A percentile compares a stretch with the other conserved stretches of the same genome.
Conservation (phyloP, 768 basidiomycete genomes). For the Leucogyrophana mollusca region DNA sequence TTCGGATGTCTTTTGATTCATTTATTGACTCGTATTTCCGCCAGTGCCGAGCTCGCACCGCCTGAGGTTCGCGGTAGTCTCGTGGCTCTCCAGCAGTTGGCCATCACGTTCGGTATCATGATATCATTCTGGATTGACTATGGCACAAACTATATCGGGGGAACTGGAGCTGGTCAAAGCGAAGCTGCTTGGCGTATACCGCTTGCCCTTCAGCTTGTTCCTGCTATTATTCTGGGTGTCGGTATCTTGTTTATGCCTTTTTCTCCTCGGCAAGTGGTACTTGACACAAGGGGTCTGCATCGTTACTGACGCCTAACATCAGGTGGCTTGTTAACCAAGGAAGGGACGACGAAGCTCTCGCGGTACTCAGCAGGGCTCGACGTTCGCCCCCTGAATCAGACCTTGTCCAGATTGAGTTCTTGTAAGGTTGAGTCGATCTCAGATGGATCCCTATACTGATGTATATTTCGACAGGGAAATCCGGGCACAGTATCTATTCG, state of each 20-base stretch:
- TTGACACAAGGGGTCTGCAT: not conserved
- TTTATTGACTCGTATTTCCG: slow-evolving; percentile 1
- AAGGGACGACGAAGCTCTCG: slow-evolving; percentile 70
- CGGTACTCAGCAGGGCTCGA: slow-evolving; percentile 61
- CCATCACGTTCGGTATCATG: slow-evolving; percentile 82
- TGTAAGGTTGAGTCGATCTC: slow-evolving; percentile 44
- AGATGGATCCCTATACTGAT: not conserved
- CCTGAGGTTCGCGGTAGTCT: slow-evolving; percentile 81
- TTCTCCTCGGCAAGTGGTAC: slow-evolving; percentile 55
- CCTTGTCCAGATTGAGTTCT: slow-evolving; percentile 69
- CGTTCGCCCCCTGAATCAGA: slow-evolving; percentile 54
- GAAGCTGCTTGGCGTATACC: slow-evolving; percentile 79
- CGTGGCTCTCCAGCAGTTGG: slow-evolving; percentile 79
- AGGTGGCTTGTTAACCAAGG: slow-evolving; percentile 80
- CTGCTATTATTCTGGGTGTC: slow-evolving; percentile 65
- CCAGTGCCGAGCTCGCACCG: slow-evolving; percentile 58
- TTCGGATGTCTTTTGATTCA: not conserved
- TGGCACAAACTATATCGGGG: slow-evolving; percentile 70
- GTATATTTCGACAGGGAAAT: slow-evolving; percentile 48
- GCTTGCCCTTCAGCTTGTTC: slow-evolving; percentile 70
- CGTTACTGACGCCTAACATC: not conserved
- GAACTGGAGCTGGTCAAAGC: slow-evolving; percentile 51
- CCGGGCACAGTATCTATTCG: slow-evolving; percentile 71
- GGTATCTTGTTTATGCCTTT: slow-evolving; percentile 81
- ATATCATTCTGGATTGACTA: slow-evolving; percentile 50